A percentile compares a stretch with the other conserved stretches of the same genome.
Evolutionary conservation across 345 rosid genomes (phyloP).

Genomic region (Bretschneidera sinensis): DNA sequence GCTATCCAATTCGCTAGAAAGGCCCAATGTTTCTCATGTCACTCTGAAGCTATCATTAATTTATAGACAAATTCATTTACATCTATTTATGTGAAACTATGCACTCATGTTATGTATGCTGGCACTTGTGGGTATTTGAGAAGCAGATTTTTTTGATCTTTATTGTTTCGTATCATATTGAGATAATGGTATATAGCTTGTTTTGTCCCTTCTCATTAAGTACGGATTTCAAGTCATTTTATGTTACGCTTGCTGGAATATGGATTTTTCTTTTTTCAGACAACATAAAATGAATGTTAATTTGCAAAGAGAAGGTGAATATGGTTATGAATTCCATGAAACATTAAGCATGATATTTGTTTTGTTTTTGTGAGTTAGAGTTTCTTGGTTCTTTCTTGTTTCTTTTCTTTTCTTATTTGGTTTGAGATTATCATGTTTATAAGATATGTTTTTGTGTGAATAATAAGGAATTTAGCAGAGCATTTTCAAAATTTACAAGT

Average conservation of each 20-base stretch:
- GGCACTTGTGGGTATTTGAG: too few species aligned
- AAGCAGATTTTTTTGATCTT: not conserved
- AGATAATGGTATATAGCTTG: too few species aligned
- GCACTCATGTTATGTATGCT: too few species aligned
- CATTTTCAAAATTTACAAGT: slow-evolving; percentile 43
- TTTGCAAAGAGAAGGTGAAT: not conserved
- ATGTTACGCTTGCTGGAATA: not conserved
- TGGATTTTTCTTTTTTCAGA: not conserved
- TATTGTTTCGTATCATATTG: too few species aligned
- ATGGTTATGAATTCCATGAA: not conserved
- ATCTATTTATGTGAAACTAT: too few species aligned
- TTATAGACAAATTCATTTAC: too few species aligned
- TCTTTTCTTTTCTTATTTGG: not conserved
- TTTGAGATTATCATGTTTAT: slow-evolving; percentile 2
- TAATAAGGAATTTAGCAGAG: slow-evolving; percentile 42
- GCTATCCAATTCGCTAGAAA: too few species aligned
- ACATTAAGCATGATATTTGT: not conserved
- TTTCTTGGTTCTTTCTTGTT: not conserved
- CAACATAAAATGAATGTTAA: too few species aligned
- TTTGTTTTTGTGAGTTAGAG: not conserved
- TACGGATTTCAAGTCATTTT: too few species aligned
- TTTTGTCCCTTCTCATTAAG: too few species aligned
- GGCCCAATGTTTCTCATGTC: too few species aligned
- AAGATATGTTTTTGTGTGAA: not conserved
- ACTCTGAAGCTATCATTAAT: too few species aligned